phyloP scores from a whole-genome alignment of 2,329 filamentous ascomycete species.

The Amphichorda felina region DNA sequence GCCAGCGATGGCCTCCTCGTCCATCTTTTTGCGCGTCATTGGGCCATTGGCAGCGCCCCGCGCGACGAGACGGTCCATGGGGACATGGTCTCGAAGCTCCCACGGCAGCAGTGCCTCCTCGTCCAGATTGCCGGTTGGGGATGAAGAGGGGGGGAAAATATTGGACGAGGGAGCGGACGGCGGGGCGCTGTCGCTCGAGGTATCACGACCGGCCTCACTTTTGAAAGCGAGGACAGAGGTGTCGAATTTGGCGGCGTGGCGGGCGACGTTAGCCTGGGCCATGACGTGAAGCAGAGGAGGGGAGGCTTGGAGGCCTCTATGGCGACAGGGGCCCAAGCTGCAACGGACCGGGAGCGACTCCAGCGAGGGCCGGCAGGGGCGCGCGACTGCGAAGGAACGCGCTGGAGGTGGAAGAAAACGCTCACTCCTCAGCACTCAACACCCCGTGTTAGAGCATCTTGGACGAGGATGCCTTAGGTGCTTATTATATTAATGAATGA shows the following conservation, averaged over 20 bases:
- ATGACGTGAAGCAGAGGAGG: conserved; percentile 2
- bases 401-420: too few species aligned
- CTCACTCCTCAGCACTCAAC: too few species aligned
- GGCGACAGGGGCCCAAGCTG: too few species aligned
- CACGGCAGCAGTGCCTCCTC: background rate
- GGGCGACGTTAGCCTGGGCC: conserved; percentile 1
- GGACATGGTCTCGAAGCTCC: conserved; percentile 1
- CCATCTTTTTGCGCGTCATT: conserved; percentile 7
- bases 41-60: background rate
- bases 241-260: background rate
- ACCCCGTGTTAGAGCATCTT: too few species aligned
- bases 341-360: too few species aligned
- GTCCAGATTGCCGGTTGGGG: conserved; percentile 1
- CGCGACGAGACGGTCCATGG: background rate
- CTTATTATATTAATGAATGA: too few species aligned
- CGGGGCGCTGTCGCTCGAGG: background rate
- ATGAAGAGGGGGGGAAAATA: background rate
- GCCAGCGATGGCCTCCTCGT: conserved; percentile 23
- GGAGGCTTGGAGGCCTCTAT: too few species aligned
- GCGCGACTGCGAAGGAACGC: too few species aligned
- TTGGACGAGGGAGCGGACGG: background rate
- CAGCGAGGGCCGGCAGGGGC: too few species aligned
- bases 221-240: background rate
- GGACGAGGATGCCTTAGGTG: too few species aligned
- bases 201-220: conserved; percentile 2